Evolutionary conservation across 2,329 filamentous ascomycete genomes (phyloP), one percentile per base, ranked within the genome.

Genomic region (Thermothelomyces thermophilus): DNA sequence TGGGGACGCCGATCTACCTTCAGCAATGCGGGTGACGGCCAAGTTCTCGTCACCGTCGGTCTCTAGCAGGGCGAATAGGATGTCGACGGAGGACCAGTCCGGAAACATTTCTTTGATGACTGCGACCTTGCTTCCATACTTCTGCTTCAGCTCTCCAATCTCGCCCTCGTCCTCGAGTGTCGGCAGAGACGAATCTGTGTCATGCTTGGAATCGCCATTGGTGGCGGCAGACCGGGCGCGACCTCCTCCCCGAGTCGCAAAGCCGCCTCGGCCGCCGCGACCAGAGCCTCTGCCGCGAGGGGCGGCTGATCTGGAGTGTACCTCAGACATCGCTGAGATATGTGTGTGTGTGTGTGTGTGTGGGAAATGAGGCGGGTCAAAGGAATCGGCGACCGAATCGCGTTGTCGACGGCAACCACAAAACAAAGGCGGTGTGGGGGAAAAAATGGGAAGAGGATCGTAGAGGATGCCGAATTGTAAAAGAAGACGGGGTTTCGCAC

Each of bases 31-130:
- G 63, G 86, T 83, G 65, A 87, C 86, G 58, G 86, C 82, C 61
- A 80, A 71, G 60, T 86, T 79, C 63, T 89, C 75, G 69, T 93
- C 86, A 62, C 87, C 87, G 62, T 87, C 80, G 50, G 84, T 86
- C 74, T 98, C 93, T 69, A 95, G 83, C 53, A 98, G 77, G 55
- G 90, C 90, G 68, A 93, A 93, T 57, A 97, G 82, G 57, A 97
- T 82, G 68, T 97, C 91, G 68, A 90, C 88, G 64, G 95, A 88
- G 61, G 90, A 91, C 93, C 91, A 97, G 70, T 90, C 86, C 53
- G 88, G 83, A 74, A 95, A 96, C 73, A 97, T 84, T 69, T 95
- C 90, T 73, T 88, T 90, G 67, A 98, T 83, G 63, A 84, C 82
- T 55, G 76, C 76, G 62, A 95, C 80, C 73, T 91, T 87, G 64